A percentile compares a stretch with the other conserved stretches of the same genome.
Evolutionary conservation across 352 stramenopile genomes (phyloP).

Genomic region (Pythium chondricola): DNA sequence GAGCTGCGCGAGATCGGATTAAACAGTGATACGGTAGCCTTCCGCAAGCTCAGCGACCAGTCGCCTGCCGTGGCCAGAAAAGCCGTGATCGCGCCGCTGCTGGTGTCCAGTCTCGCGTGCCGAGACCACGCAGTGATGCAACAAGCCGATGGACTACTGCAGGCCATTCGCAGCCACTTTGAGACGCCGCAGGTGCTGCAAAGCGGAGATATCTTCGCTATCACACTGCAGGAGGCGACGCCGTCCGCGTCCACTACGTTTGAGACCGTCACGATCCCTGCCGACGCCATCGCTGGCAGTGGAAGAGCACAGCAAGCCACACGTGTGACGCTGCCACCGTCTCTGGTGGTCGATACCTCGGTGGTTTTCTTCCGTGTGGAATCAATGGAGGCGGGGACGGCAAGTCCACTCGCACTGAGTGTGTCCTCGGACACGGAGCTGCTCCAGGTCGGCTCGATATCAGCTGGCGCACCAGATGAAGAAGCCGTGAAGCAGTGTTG

Average conservation of each 20-base stretch:
- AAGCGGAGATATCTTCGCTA: constrained; percentile 57
- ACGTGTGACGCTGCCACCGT: constrained; percentile 33
- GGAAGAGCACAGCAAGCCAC: background rate
- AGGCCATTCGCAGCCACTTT: constrained; percentile 61
- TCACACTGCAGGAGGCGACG: constrained; percentile 43
- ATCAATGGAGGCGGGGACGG: constrained; percentile 26
- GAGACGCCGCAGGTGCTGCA: constrained; percentile 52
- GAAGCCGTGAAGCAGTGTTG: constrained; percentile 45
- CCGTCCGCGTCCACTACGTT: constrained; percentile 31
- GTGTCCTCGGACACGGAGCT: constrained; percentile 63
- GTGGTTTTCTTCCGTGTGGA: constrained; percentile 77
- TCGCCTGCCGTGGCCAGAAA: constrained; percentile 42
- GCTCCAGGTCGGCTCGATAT: constrained; percentile 51
- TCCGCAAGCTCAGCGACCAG: constrained; percentile 46
- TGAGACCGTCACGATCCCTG: constrained; percentile 32
- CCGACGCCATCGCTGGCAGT: background rate
- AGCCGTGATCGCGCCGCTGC: constrained; percentile 57
- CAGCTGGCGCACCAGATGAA: constrained; percentile 47
- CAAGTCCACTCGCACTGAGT: constrained; percentile 26
- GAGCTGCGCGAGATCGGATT: constrained; percentile 46
- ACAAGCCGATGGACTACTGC: constrained; percentile 45
- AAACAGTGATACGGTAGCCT: constrained; percentile 10
- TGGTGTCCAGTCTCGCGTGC: constrained; percentile 58
- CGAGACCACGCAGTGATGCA: constrained; percentile 47
- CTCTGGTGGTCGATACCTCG: constrained; percentile 49